phyloP scores from a whole-genome alignment of 1,284 basidiomycete genomes.

The Pyrrhoderma lamaoense region DNA sequence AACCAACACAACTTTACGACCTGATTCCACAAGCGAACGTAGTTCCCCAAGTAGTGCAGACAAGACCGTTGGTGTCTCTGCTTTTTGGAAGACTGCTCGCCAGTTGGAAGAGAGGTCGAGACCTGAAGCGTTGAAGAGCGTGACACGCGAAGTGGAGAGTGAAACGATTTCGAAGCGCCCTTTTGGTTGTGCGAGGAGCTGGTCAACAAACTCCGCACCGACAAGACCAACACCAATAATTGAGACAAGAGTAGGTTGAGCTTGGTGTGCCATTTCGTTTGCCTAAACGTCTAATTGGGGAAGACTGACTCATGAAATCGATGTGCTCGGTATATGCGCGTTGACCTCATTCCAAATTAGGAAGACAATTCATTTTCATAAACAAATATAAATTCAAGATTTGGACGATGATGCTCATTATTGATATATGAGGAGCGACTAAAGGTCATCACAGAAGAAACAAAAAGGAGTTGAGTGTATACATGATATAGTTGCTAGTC shows the following conservation, averaged over 20 bases:
- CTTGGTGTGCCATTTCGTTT: conserved; percentile 3
- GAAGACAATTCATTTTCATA: too few relatives aligned
- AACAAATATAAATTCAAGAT: too few relatives aligned
- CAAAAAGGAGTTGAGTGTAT: too few relatives aligned
- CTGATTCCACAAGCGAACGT: conserved; percentile 35
- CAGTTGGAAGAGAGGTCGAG: conserved; percentile 26
- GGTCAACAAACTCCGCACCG: conserved; percentile 74
- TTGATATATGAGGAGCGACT: too few relatives aligned
- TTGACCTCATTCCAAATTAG: too few relatives aligned
- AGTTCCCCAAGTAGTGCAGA: conserved; percentile 40
- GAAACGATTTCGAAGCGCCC: conserved; percentile 68
- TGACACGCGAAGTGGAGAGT: conserved; percentile 70
- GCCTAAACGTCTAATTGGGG: too few relatives aligned
- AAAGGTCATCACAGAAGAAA: too few relatives aligned
- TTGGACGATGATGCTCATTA: too few relatives aligned
- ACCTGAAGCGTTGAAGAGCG: conserved; percentile 50
- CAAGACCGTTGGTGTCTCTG: conserved; percentile 31
- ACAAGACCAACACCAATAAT: conserved; percentile 86
- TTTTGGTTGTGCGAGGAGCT: conserved; percentile 63
- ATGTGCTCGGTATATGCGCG: too few relatives aligned
- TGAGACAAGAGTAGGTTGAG: conserved; percentile 40
- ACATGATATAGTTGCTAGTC: too few relatives aligned
- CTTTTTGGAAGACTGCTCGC: conserved; percentile 17
- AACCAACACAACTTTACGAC: conserved; percentile 70
- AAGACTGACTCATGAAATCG: too few relatives aligned